These are phyloP conservation scores for Flaveria bidentis DNA, from an alignment of 129 eudicot genomes.

Conservation along the genomic window DNA sequence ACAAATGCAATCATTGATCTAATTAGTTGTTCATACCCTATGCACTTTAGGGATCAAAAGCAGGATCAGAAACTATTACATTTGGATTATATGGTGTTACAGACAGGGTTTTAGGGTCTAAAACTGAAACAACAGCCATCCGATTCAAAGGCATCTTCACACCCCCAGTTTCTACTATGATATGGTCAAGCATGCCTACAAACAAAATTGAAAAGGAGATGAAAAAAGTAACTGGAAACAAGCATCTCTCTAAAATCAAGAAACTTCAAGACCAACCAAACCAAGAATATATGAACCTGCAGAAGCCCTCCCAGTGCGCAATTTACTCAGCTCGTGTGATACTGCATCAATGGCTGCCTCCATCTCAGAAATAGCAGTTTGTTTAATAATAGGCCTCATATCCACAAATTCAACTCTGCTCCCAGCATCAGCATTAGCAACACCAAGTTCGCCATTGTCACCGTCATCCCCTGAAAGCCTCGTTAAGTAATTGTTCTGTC, in stretches of 20 bases:
- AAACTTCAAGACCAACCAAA: slow-evolving; percentile 13
- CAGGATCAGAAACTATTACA: slow-evolving; percentile 42
- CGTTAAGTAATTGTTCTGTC: slow-evolving; percentile 21
- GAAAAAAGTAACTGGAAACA: not conserved
- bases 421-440: slow-evolving; percentile 41
- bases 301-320: slow-evolving; percentile 94
- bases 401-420: slow-evolving; percentile 46
- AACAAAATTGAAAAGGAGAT: not conserved
- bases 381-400: slow-evolving; percentile 57
- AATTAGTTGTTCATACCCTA: not conserved
- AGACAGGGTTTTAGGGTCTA: slow-evolving; percentile 78
- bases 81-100: slow-evolving; percentile 78
- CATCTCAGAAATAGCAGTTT: slow-evolving; percentile 75
- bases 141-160: slow-evolving; percentile 74
- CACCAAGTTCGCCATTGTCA: slow-evolving; percentile 45
- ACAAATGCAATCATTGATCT: slow-evolving; percentile 2
- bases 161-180: slow-evolving; percentile 73
- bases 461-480: slow-evolving; percentile 47
- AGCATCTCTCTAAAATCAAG: not conserved
- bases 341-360: slow-evolving; percentile 86
- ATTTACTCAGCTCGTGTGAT: slow-evolving; percentile 65
- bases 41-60: not conserved
- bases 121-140: slow-evolving; percentile 89
- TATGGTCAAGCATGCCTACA: slow-evolving; percentile 96
- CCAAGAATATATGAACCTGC: slow-evolving; percentile 45